phyloP scores from a whole-genome alignment of 306 rosid genomes.

The Medicago ruthenica region DNA sequence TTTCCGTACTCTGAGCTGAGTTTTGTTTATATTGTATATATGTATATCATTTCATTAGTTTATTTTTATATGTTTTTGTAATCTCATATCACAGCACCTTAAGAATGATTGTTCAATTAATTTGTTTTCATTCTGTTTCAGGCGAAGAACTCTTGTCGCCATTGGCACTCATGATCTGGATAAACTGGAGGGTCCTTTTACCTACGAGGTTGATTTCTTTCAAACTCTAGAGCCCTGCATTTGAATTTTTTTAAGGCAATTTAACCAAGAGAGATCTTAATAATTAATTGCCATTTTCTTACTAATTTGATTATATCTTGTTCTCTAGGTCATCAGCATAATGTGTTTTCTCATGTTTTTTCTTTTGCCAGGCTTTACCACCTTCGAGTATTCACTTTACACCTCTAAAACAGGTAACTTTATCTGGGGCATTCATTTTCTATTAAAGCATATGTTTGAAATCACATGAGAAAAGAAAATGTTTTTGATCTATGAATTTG shows the following conservation, averaged over 20 bases:
- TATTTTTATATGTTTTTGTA: slow-evolving; percentile 13
- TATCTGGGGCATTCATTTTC: slow-evolving; percentile 29
- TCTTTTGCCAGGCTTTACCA: slow-evolving; percentile 74
- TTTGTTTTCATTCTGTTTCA: slow-evolving; percentile 42
- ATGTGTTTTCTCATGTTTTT: slow-evolving; percentile 10
- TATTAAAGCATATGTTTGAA: slow-evolving; percentile 28
- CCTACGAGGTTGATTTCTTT: slow-evolving; percentile 80
- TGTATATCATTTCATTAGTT: too few species aligned
- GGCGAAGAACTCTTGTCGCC: slow-evolving; percentile 97
- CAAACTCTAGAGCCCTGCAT: slow-evolving; percentile 5
- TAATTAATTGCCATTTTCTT: background rate
- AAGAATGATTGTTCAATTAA: slow-evolving; percentile 11
- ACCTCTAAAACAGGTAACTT: slow-evolving; percentile 85
- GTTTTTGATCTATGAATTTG: slow-evolving; percentile 7
- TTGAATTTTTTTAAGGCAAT: background rate
- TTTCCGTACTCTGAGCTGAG: background rate
- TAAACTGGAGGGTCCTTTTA: slow-evolving; percentile 76
- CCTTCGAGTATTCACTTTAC: slow-evolving; percentile 78
- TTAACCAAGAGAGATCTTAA: background rate
- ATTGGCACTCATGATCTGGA: slow-evolving; percentile 98
- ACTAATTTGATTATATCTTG: background rate
- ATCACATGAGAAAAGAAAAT: background rate
- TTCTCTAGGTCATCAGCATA: background rate
- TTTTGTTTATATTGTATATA: too few species aligned
- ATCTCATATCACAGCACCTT: slow-evolving; percentile 2